Conservation (phyloP, 495 filamentous ascomycete genomes). For the Astrothelium subdiscretum region DNA sequence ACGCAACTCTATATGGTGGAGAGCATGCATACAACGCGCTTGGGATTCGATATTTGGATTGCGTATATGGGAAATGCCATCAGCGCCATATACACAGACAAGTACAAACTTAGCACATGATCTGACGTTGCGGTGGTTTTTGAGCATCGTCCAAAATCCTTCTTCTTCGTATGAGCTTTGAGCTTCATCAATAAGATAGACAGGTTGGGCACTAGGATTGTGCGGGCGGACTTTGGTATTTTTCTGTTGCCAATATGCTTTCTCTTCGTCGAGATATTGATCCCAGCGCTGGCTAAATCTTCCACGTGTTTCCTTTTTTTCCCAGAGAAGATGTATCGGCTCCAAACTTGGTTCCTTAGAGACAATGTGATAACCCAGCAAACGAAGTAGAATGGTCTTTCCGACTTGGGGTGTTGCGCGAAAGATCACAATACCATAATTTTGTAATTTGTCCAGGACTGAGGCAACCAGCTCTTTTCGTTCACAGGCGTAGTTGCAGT, state of each 20-base stretch:
- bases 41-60: not conserved
- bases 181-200: conserved; percentile 8
- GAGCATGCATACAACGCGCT: not conserved
- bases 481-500: not conserved
- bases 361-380: conserved; percentile 3
- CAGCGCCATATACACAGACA: not conserved
- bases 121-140: not conserved
- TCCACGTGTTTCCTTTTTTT: not conserved
- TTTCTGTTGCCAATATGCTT: not conserved
- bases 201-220: conserved; percentile 2
- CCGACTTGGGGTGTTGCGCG: conserved; percentile 5
- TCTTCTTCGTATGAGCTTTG: conserved; percentile 7
- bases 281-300: not conserved
- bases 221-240: conserved; percentile 2
- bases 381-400: conserved; percentile 5
- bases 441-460: not conserved
- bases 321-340: conserved; percentile 3
- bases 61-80: not conserved
- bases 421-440: conserved; percentile 1
- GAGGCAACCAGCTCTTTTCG: conserved; percentile 3
- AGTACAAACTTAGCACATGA: not conserved
- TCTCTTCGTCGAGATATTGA: not conserved
- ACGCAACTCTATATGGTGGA: not conserved
- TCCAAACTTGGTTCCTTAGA: conserved; percentile 1
- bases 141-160: not conserved